Base-by-base conservation (phyloP, 768 basidiomycete genomes). In the Serendipita sp. region DNA sequence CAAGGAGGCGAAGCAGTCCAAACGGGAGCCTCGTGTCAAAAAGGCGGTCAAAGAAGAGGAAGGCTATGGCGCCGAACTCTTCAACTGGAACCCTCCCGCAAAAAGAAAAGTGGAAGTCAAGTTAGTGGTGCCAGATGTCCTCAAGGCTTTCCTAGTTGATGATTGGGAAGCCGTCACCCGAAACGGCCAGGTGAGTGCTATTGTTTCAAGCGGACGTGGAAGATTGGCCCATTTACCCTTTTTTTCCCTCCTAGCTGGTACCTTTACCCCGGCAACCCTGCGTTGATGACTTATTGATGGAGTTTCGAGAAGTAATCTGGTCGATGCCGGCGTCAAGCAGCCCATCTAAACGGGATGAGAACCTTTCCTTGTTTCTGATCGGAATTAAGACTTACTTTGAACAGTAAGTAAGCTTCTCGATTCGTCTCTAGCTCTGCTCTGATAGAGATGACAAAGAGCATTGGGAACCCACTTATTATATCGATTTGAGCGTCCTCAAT, bases 121-220 rank as follows among this genome's bases (percentile, higher is more conserved):
- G 75, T 78, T 99, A 60, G 82, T 78, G 66, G 85, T 96, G 3
- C 96, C 95, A 0, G 96, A 97, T 70, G 73, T 81, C n/a, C 79
- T 98, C 67, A 97, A 96, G 73, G 81, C 85, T 35, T 79, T 88
- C 54, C 79, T 99, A 44, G 93, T 98, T 1, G 93, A 98, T 71
- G 96, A 98, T 69, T 99, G 96, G 96, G 95, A 98, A 74, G 83
- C 86, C 3, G 85, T 98, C 45, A 98, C 96, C 63, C 97, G 96
- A 77, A 89, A 93, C 72, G 84, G 85, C 69, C 89, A 92, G 82
- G 95, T 88, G 66, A 32, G 75, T 70, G 67, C 30, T 28, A 1
- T 4, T 18, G 16, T 15, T 35, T 41, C 1, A 41, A 41, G 13
- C 41, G 41, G 41, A 13, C 41, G 41, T 7, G 41, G 13, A 41